Conservation (phyloP, 306 rosid species). For the Begonia masoniana region DNA sequence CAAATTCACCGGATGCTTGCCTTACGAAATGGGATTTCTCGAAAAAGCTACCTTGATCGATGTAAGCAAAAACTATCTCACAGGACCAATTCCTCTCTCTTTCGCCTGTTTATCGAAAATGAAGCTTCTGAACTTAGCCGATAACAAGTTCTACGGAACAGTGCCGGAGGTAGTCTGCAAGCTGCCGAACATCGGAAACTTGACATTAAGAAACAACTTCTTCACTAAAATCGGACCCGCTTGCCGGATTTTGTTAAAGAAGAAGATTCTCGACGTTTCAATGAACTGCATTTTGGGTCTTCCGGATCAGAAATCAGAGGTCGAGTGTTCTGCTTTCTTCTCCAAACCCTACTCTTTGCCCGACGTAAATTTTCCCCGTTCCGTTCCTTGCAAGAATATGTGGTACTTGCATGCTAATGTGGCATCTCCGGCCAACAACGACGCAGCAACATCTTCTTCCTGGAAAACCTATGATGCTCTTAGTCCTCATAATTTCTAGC, state of each 20-base stretch:
- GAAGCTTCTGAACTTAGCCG: constrained; percentile 23
- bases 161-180: constrained; percentile 55
- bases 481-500: neutral
- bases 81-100: constrained; percentile 66
- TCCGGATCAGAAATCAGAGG: constrained; percentile 23
- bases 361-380: constrained; percentile 2
- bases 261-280: constrained; percentile 19
- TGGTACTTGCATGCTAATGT: constrained; percentile 1
- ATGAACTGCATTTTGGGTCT: constrained; percentile 50
- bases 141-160: constrained; percentile 31
- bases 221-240: constrained; percentile 44
- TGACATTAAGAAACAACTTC: constrained; percentile 34
- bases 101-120: constrained; percentile 45
- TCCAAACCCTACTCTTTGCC: constrained; percentile 13
- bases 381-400: constrained; percentile 33
- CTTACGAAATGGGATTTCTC: constrained; percentile 44
- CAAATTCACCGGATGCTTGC: constrained; percentile 46
- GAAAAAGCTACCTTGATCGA: constrained; percentile 38
- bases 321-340: constrained; percentile 25
- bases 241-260: constrained; percentile 37
- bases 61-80: constrained; percentile 23
- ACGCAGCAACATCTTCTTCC: neutral
- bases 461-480: constrained; percentile 9
- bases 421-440: constrained; percentile 5
- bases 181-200: constrained; percentile 18